Conservation (phyloP, 495 filamentous ascomycete genomes). For the Xylaria telfairii region DNA sequence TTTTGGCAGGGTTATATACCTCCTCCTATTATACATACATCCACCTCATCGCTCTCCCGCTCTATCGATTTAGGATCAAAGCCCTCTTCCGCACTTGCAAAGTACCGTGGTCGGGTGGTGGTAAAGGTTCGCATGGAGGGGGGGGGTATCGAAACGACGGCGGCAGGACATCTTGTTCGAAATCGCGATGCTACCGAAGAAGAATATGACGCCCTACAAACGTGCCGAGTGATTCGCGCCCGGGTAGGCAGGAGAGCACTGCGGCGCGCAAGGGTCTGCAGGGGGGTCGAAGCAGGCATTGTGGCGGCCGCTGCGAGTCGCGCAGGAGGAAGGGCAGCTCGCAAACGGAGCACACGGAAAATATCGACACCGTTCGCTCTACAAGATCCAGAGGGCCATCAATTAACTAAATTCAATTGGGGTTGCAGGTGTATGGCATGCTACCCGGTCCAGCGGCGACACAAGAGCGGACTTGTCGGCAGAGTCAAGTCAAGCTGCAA, state of each 20-base stretch:
- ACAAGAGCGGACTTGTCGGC: background rate
- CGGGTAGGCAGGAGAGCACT: slow-evolving; percentile 27
- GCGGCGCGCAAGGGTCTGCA: slow-evolving; percentile 32
- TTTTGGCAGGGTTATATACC: slow-evolving; percentile 51
- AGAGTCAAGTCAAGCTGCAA: background rate
- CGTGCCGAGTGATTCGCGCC: slow-evolving; percentile 15
- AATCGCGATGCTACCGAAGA: slow-evolving; percentile 16
- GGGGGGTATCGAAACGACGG: slow-evolving; percentile 17
- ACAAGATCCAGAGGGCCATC: slow-evolving; percentile 2
- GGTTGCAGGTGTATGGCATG: background rate
- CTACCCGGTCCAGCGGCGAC: background rate
- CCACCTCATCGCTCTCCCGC: slow-evolving; percentile 89
- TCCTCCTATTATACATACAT: slow-evolving; percentile 96
- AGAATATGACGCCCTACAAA: slow-evolving; percentile 28
- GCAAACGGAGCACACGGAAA: background rate
- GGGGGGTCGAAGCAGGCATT: slow-evolving; percentile 34
- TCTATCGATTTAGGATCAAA: slow-evolving; percentile 79
- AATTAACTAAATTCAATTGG: background rate
- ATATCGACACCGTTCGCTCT: background rate
- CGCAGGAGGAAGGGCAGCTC: background rate
- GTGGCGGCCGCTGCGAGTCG: slow-evolving; percentile 10
- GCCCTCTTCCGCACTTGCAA: slow-evolving; percentile 54
- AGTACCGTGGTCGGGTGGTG: slow-evolving; percentile 29
- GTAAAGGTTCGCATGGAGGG: slow-evolving; percentile 32
- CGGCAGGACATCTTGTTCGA: slow-evolving; percentile 26